phyloP scores from a whole-genome alignment of 305 asterid genomes.

The Ilex paraguariensis region DNA sequence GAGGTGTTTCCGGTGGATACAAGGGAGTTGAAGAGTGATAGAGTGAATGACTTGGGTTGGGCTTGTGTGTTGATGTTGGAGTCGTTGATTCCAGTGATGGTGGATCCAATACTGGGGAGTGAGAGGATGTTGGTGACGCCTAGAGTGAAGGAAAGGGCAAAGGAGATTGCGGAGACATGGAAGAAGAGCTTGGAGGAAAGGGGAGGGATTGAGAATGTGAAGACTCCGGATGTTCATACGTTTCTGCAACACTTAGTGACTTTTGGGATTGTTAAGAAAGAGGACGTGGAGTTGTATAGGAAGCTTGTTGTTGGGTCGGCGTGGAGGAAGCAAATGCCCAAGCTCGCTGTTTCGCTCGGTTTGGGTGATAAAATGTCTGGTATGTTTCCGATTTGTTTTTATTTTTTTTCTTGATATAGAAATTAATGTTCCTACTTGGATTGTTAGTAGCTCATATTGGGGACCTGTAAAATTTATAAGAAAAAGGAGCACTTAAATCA shows the following conservation, averaged over 20 bases:
- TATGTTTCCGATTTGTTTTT: slow-evolving; percentile 21
- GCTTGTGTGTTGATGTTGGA: slow-evolving; percentile 92
- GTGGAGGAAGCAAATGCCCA: slow-evolving; percentile 99
- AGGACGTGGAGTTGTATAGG: slow-evolving; percentile 83
- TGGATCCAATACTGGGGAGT: slow-evolving; percentile 87
- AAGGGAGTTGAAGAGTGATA: slow-evolving; percentile 13
- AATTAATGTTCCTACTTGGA: too few species aligned
- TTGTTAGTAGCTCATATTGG: too few species aligned
- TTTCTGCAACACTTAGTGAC: slow-evolving; percentile 97
- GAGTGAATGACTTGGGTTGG: slow-evolving; percentile 80
- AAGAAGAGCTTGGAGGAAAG: slow-evolving; percentile 96
- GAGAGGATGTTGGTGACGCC: slow-evolving; percentile 96
- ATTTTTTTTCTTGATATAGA: not conserved
- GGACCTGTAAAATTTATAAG: too few species aligned
- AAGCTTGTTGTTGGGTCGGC: slow-evolving; percentile 97
- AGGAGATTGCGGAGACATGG: slow-evolving; percentile 86
- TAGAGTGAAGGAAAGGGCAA: slow-evolving; percentile 62
- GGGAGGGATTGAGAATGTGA: slow-evolving; percentile 92
- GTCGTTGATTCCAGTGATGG: slow-evolving; percentile 82
- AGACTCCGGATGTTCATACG: slow-evolving; percentile 93
- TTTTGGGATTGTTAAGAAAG: slow-evolving; percentile 77
- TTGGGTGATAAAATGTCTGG: slow-evolving; percentile 93
- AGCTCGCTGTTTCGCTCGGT: slow-evolving; percentile 88
- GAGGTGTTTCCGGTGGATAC: slow-evolving; percentile 80
- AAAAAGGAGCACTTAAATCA: too few species aligned